These are phyloP conservation scores for Botrytis cinerea DNA, from an alignment of 2,329 filamentous ascomycete genomes.

Conservation along the genomic window DNA sequence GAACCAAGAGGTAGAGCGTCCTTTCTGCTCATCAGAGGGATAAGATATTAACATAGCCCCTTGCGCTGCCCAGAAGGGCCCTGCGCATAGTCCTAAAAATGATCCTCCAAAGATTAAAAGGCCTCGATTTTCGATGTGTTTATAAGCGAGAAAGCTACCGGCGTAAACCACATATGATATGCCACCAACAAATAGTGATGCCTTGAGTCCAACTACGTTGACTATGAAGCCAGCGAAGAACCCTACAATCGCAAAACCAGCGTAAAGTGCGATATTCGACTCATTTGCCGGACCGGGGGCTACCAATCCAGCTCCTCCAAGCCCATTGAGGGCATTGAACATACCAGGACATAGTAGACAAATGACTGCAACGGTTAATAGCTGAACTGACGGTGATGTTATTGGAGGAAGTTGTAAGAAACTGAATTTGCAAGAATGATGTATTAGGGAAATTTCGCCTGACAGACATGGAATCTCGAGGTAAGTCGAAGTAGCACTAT, in stretches of 20 bases:
- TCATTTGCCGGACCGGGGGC: constrained; percentile 53
- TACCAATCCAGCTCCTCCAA: constrained; percentile 63
- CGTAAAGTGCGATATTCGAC: constrained; percentile 47
- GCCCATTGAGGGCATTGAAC: constrained; percentile 66
- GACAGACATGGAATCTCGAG: constrained; percentile 3
- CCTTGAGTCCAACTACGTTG: constrained; percentile 69
- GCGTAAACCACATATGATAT: constrained; percentile 75
- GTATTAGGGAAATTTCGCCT: neutral
- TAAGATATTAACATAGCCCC: constrained; percentile 87
- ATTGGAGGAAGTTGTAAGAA: constrained; percentile 16
- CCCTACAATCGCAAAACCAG: constrained; percentile 55
- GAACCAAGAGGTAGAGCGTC: constrained; percentile 65
- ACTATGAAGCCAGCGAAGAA: constrained; percentile 73
- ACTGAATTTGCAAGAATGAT: neutral
- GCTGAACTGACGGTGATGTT: constrained; percentile 16
- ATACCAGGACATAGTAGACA: constrained; percentile 71
- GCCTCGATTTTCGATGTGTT: constrained; percentile 55
- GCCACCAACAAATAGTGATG: constrained; percentile 67
- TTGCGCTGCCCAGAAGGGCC: constrained; percentile 78
- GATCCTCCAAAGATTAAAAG: constrained; percentile 75
- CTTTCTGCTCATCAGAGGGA: constrained; percentile 75
- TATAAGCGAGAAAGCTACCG: constrained; percentile 68
- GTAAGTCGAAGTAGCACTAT: constrained; percentile 12
- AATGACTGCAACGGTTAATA: constrained; percentile 60
- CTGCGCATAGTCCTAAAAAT: constrained; percentile 73